These are phyloP conservation scores for Kodamaea restingae DNA, from an alignment of 805 yeast genomes.

Conservation along the genomic window DNA sequence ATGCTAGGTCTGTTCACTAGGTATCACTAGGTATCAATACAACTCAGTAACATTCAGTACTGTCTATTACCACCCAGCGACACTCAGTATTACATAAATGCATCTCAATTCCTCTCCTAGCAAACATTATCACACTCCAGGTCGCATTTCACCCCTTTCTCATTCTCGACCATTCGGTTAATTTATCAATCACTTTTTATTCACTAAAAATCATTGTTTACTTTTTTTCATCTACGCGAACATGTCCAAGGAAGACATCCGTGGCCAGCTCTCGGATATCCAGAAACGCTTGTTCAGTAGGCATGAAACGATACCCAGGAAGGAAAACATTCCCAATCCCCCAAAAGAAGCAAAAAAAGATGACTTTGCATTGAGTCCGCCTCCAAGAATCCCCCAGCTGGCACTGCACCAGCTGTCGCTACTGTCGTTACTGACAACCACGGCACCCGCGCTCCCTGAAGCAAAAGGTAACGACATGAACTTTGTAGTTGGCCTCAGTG, in stretches of 20 bases:
- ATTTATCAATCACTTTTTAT: not conserved
- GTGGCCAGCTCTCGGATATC: conserved; percentile 39
- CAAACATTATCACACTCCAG: too few relatives aligned
- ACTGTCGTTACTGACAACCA: not conserved
- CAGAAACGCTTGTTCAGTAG: conserved; percentile 35
- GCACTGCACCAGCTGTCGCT: not conserved
- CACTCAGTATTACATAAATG: too few relatives aligned
- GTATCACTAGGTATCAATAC: too few relatives aligned
- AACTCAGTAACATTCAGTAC: too few relatives aligned
- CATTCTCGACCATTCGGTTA: too few relatives aligned
- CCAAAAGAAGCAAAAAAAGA: conserved; percentile 13
- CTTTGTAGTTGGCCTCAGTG: conserved; percentile 71
- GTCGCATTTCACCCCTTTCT: too few relatives aligned
- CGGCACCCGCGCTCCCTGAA: conserved; percentile 36
- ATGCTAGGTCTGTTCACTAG: too few relatives aligned
- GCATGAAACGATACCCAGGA: conserved; percentile 4
- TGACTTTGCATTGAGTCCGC: not conserved
- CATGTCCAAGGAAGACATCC: conserved; percentile 14
- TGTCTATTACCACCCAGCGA: too few relatives aligned
- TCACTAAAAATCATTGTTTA: not conserved
- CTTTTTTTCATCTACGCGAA: conserved; percentile 1
- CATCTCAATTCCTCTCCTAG: too few relatives aligned
- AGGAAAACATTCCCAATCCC: conserved; percentile 1
- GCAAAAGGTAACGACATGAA: conserved; percentile 58
- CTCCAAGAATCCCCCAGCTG: not conserved